Evolutionary conservation across 345 rosid species (phyloP).

Genomic region (Trapa bicornis): DNA sequence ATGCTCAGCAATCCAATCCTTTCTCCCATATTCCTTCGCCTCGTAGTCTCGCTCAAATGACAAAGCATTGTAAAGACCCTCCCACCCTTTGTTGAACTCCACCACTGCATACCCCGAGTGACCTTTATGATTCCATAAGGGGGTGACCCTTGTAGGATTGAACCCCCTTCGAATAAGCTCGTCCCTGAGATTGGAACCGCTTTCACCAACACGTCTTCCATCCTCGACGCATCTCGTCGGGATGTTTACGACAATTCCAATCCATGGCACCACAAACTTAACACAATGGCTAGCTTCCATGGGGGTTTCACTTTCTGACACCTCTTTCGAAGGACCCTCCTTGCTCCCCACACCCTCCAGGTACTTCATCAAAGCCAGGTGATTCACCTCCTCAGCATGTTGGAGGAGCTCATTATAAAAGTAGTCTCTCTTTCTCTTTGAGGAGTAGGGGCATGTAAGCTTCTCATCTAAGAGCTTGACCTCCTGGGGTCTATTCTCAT

Average conservation of each 20-base stretch:
- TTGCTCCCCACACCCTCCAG: conserved; percentile 19
- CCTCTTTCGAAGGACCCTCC: conserved; percentile 22
- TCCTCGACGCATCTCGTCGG: conserved; percentile 50
- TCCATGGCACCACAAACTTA: conserved; percentile 79
- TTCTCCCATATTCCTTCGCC: conserved; percentile 70
- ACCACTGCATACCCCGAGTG: conserved; percentile 82
- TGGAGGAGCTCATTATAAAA: conserved; percentile 63
- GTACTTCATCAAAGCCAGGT: conserved; percentile 69
- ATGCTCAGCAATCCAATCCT: conserved; percentile 12
- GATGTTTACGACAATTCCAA: conserved; percentile 65
- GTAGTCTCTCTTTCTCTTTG: conserved; percentile 52
- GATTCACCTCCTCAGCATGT: conserved; percentile 84
- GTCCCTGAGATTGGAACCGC: conserved; percentile 80
- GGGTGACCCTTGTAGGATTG: conserved; percentile 69
- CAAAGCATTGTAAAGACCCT: conserved; percentile 78
- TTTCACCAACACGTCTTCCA: conserved; percentile 60
- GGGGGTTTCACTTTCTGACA: conserved; percentile 10
- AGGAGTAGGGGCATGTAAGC: conserved; percentile 71
- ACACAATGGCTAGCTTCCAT: conserved; percentile 43
- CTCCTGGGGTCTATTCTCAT: conserved; percentile 38
- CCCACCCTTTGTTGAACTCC: conserved; percentile 88
- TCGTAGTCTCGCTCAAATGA: conserved; percentile 78
- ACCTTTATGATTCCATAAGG: conserved; percentile 73
- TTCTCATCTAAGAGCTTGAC: conserved; percentile 44
- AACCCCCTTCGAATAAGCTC: conserved; percentile 65